These are phyloP conservation scores for Apiotrichum siamense DNA, from an alignment of 1,284 basidiomycete species.

Conservation along the genomic window DNA sequence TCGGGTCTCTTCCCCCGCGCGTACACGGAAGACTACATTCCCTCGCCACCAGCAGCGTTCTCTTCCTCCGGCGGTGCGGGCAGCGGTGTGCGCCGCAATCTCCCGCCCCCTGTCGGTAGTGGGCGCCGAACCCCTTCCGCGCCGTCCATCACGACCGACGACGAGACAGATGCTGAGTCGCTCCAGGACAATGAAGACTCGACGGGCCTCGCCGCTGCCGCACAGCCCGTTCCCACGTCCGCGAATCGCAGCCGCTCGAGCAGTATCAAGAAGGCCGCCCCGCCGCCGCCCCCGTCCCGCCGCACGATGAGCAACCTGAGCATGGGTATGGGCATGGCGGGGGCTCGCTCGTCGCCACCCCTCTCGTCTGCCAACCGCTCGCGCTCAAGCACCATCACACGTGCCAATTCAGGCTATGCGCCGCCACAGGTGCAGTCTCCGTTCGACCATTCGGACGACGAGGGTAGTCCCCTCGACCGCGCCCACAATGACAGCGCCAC, in stretches of 20 bases:
- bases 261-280: constrained; percentile 47
- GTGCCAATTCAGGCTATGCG: background rate
- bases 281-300: constrained; percentile 51
- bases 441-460: constrained; percentile 12
- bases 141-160: constrained; percentile 19
- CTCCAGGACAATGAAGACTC: constrained; percentile 4
- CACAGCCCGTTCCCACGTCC: constrained; percentile 9
- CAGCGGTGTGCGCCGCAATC: background rate
- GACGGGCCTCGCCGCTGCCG: constrained; percentile 5
- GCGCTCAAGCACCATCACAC: background rate
- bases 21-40: constrained; percentile 57
- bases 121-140: background rate
- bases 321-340: background rate
- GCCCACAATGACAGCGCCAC: constrained; percentile 47
- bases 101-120: background rate
- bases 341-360: constrained; percentile 20
- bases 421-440: background rate
- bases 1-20: constrained; percentile 70
- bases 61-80: constrained; percentile 25
- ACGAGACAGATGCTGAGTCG: constrained; percentile 9
- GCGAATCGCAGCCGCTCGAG: constrained; percentile 47
- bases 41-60: constrained; percentile 17
- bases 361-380: no score
- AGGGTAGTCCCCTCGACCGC: constrained; percentile 52
- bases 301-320: constrained; percentile 30